Percentiles rank a stretch among this genome's conserved stretches.
phyloP scores from a whole-genome alignment of 139 green algal genomes.

The Chlorella sp. region DNA sequence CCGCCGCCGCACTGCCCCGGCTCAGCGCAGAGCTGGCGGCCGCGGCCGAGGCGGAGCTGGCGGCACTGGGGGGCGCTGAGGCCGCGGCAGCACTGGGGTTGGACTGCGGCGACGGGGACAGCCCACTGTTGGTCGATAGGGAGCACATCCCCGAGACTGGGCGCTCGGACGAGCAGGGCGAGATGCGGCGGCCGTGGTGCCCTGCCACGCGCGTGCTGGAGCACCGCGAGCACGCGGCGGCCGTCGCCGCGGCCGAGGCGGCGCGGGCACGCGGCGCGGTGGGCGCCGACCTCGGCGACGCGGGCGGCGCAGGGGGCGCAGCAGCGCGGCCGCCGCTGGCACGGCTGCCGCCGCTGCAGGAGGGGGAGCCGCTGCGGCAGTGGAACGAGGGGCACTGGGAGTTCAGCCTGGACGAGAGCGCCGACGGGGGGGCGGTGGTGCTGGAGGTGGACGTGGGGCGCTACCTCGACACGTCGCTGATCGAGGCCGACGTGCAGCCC shows the following conservation, averaged over 20 bases:
- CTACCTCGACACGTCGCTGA: conserved; percentile 80
- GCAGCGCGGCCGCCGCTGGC: background rate
- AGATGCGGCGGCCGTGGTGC: conserved; percentile 82
- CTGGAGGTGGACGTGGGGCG: conserved; percentile 79
- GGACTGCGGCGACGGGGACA: conserved; percentile 58
- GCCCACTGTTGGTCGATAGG: conserved; percentile 48
- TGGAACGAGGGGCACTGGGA: conserved; percentile 82
- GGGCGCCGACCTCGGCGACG: no score
- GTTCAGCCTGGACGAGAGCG: conserved; percentile 70
- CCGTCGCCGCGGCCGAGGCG: conserved; percentile 52
- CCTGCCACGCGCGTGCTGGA: conserved; percentile 79
- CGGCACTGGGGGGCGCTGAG: no score
- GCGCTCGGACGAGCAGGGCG: conserved; percentile 61
- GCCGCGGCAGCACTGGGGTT: background rate
- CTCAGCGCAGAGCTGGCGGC: conserved; percentile 13
- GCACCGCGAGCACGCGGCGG: conserved; percentile 66
- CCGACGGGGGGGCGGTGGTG: conserved; percentile 55
- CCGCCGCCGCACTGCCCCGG: conserved; percentile 9
- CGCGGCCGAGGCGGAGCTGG: no score
- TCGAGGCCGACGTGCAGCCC: conserved; percentile 86
- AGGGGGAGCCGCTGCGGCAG: conserved; percentile 54
- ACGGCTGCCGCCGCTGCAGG: conserved; percentile 48
- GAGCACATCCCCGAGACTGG: conserved; percentile 50
- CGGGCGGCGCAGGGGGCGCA: background rate
- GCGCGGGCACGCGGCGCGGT: conserved; percentile 23